phyloP scores from a whole-genome alignment of 495 filamentous ascomycete genomes.

The Acidiella bohemica region DNA sequence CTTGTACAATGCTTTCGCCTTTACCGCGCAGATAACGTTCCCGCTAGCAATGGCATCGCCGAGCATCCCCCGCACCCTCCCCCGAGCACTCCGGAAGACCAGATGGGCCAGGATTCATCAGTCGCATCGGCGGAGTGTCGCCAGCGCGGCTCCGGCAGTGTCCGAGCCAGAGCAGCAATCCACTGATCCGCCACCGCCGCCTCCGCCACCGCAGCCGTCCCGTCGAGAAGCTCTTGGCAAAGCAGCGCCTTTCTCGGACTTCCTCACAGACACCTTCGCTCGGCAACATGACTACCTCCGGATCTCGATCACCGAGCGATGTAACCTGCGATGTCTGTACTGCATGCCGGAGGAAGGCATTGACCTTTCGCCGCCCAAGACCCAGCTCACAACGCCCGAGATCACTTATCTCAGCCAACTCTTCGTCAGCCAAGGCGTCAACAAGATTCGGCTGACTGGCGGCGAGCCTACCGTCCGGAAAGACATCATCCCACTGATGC shows the following conservation, averaged over 20 bases:
- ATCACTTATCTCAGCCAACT: conserved; percentile 79
- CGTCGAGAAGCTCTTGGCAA: conserved; percentile 35
- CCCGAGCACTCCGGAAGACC: conserved; percentile 1
- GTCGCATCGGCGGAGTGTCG: neutral
- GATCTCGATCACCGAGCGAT: conserved; percentile 88
- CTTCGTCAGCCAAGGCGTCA: conserved; percentile 91
- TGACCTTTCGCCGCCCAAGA: conserved; percentile 61
- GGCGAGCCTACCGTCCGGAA: conserved; percentile 87
- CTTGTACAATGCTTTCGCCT: too few species aligned
- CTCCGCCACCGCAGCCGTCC: neutral
- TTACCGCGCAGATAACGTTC: too few species aligned
- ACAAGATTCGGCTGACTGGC: conserved; percentile 87
- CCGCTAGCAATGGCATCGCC: conserved; percentile 3
- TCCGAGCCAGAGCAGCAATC: neutral
- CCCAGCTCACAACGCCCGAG: conserved; percentile 84
- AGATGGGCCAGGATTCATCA: neutral
- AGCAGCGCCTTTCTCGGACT: conserved; percentile 77
- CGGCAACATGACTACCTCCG: conserved; percentile 92
- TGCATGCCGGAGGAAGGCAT: conserved; percentile 97
- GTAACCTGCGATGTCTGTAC: conserved; percentile 59
- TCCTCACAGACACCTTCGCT: conserved; percentile 78
- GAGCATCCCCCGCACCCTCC: neutral
- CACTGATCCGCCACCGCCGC: neutral
- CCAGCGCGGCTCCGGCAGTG: conserved; percentile 3
- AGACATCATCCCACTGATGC: conserved; percentile 84